These are phyloP conservation scores for Colletotrichum limetticola DNA, from an alignment of 2,329 filamentous ascomycete genomes.

Conservation along the genomic window DNA sequence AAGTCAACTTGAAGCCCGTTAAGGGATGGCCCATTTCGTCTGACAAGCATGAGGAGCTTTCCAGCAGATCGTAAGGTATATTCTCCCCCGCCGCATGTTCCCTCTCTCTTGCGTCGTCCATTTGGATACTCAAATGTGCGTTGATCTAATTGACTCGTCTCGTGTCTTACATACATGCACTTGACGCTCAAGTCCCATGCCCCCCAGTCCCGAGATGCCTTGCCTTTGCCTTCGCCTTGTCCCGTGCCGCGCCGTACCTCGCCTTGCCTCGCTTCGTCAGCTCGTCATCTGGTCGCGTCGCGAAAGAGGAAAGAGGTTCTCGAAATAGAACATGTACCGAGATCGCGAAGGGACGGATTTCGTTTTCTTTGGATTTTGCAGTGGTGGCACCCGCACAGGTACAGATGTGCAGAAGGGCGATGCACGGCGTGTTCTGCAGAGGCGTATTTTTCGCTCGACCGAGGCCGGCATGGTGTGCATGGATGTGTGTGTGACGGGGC, in stretches of 20 bases:
- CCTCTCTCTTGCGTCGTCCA: not conserved
- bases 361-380: not conserved
- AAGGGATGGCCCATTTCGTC: not conserved
- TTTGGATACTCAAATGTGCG: not conserved
- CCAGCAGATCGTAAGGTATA: not conserved
- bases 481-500: not conserved
- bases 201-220: not conserved
- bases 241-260: not conserved
- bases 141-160: constrained; percentile 2
- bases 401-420: not conserved
- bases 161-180: not conserved
- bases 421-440: constrained; percentile 16
- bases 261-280: not conserved
- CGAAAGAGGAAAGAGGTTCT: not conserved
- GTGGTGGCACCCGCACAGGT: not conserved
- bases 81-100: not conserved
- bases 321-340: not conserved
- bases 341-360: not conserved
- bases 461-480: constrained; percentile 29
- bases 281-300: not conserved
- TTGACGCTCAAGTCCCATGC: too few species aligned
- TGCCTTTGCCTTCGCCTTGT: not conserved
- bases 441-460: constrained; percentile 6
- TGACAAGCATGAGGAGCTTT: not conserved
- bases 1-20: not conserved